A percentile compares a stretch with the other conserved stretches of the same genome.
Evolutionary conservation across 2,329 filamentous ascomycete genomes (phyloP).

Genomic region (Acephala macrosclerotiorum): DNA sequence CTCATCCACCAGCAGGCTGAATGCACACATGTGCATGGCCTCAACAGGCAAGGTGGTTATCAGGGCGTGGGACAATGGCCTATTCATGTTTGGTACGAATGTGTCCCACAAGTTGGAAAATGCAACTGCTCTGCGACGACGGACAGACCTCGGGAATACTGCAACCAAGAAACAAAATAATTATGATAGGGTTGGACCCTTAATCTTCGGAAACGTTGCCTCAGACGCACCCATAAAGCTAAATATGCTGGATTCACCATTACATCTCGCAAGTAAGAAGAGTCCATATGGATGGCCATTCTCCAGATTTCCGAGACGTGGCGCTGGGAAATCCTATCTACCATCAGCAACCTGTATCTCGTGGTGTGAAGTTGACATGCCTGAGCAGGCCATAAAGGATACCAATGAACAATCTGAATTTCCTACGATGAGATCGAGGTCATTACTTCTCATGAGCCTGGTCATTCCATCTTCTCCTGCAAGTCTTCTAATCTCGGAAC

Average conservation of each 20-base stretch:
- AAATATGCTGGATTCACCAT: conserved; percentile 34
- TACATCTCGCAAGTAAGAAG: conserved; percentile 36
- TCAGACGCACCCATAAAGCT: conserved; percentile 37
- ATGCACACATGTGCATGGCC: too few relatives aligned
- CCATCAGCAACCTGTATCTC: background rate
- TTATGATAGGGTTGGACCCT: background rate
- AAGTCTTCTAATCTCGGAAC: conserved; percentile 18
- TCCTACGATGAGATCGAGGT: conserved; percentile 34
- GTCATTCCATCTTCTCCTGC: conserved; percentile 20
- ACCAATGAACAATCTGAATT: conserved; percentile 29
- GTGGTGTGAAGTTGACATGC: conserved; percentile 12
- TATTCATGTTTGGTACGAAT: too few relatives aligned
- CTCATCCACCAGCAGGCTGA: too few relatives aligned
- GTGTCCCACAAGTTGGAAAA: too few relatives aligned
- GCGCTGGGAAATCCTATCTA: conserved; percentile 39
- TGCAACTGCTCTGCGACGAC: too few relatives aligned
- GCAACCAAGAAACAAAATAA: too few relatives aligned
- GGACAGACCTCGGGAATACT: too few relatives aligned
- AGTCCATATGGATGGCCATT: conserved; percentile 39
- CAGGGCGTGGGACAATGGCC: too few relatives aligned
- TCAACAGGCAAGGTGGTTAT: too few relatives aligned
- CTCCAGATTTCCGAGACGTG: conserved; percentile 36
- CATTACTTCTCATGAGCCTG: conserved; percentile 20
- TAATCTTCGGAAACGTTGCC: conserved; percentile 18
- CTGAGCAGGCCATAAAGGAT: conserved; percentile 33